Percentiles rank a stretch among this genome's conserved stretches.
Conservation (phyloP, 139 green algal genomes). For the Chlorella sp. region DNA sequence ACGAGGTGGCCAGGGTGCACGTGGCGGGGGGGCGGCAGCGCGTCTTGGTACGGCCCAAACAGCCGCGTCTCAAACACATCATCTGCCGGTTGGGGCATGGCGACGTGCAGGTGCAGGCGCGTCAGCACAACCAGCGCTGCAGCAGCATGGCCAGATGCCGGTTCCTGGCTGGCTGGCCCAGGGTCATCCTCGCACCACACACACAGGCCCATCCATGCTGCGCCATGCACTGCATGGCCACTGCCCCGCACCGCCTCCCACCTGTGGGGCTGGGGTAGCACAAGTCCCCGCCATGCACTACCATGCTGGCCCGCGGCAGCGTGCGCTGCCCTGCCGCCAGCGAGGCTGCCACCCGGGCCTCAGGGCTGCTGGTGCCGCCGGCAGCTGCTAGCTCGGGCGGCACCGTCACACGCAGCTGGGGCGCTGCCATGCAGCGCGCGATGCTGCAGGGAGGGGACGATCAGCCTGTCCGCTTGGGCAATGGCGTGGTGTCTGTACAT, state of each 20-base stretch:
- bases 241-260: no score
- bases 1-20: constrained; percentile 79
- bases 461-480: no score
- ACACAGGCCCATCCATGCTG: background rate
- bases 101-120: no score
- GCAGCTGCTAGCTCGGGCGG: constrained; percentile 19
- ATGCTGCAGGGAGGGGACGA: constrained; percentile 40
- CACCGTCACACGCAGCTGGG: constrained; percentile 47
- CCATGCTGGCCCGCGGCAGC: constrained; percentile 70
- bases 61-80: constrained; percentile 85
- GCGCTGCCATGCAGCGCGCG: constrained; percentile 74
- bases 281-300: constrained; percentile 88
- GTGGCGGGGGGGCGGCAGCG: constrained; percentile 78
- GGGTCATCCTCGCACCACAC: no score
- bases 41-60: constrained; percentile 83
- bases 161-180: no score
- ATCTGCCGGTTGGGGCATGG: constrained; percentile 34
- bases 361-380: background rate
- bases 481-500: no score
- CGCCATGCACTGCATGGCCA: no score
- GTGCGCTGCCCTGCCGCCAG: constrained; percentile 21
- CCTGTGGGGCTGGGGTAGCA: constrained; percentile 85
- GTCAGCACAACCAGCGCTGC: background rate
- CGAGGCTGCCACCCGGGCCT: background rate
- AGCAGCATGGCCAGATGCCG: no score